phyloP scores from a whole-genome alignment of 2,329 filamentous ascomycete genomes.

The Colletotrichum agaves region DNA sequence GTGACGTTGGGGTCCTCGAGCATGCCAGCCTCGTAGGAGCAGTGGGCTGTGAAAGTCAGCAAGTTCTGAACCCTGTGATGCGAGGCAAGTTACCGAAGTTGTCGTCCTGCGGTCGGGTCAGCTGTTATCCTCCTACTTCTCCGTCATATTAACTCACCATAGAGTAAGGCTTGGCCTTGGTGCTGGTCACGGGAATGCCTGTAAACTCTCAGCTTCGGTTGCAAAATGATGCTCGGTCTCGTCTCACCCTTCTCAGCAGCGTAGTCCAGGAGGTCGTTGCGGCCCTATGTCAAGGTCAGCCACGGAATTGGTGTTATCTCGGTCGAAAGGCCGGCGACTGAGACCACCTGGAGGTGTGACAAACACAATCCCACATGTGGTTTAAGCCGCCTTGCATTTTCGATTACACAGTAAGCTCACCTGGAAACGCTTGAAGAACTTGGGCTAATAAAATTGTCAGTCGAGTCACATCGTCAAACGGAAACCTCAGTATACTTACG shows the following conservation, averaged over 20 bases:
- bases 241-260: slow-evolving; percentile 63
- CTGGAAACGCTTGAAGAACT: slow-evolving; percentile 74
- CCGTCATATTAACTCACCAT: slow-evolving; percentile 46
- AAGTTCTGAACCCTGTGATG: no score
- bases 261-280: slow-evolving; percentile 78
- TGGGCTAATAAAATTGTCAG: no score
- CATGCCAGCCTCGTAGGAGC: slow-evolving; percentile 77
- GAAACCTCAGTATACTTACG: no score
- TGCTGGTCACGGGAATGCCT: slow-evolving; percentile 76
- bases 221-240: no score
- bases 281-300: slow-evolving; percentile 54
- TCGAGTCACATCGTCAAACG: no score
- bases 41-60: slow-evolving; percentile 73
- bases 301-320: no score
- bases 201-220: neutral
- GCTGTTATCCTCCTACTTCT: no score
- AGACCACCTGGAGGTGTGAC: no score
- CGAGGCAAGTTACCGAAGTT: slow-evolving; percentile 3
- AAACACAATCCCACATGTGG: no score
- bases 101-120: slow-evolving; percentile 46
- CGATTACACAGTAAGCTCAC: no score
- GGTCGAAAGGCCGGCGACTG: no score
- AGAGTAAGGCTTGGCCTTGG: slow-evolving; percentile 67
- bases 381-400: no score
- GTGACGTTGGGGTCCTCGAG: slow-evolving; percentile 68